phyloP scores from a whole-genome alignment of 2,329 filamentous ascomycete genomes.

The Harringtonia lauricola region DNA sequence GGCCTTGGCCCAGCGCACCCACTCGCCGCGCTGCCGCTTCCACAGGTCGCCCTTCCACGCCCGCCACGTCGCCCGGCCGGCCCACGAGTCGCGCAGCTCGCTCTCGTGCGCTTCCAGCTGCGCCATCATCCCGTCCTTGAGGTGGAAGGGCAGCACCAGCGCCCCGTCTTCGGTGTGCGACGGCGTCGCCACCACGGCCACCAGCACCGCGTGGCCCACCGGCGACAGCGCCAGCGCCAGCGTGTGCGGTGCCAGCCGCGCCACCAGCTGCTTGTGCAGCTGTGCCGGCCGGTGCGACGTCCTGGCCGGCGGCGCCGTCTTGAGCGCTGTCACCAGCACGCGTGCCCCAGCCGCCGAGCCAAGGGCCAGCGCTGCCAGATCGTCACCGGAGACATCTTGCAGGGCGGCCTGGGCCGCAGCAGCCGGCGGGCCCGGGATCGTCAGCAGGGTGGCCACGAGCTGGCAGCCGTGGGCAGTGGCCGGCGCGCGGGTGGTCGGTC shows the following conservation, averaged over 20 bases:
- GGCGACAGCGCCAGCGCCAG: constrained; percentile 36
- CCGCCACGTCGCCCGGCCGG: constrained; percentile 45
- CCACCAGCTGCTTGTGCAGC: constrained; percentile 45
- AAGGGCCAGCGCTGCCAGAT: constrained; percentile 53
- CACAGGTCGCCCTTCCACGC: constrained; percentile 48
- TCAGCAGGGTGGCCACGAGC: constrained; percentile 69
- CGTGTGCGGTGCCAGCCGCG: constrained; percentile 32
- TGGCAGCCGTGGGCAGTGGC: constrained; percentile 63
- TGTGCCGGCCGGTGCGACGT: neutral
- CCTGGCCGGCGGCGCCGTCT: constrained; percentile 30
- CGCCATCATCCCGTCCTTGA: constrained; percentile 44
- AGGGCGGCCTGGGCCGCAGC: constrained; percentile 66
- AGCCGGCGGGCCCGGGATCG: constrained; percentile 56
- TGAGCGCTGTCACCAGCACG: constrained; percentile 39
- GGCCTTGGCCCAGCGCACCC: constrained; percentile 47
- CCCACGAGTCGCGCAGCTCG: constrained; percentile 39
- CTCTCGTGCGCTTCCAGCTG: constrained; percentile 35
- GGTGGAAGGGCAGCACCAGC: constrained; percentile 36
- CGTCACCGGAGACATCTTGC: constrained; percentile 42
- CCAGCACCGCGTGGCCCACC: constrained; percentile 39
- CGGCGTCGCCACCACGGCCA: constrained; percentile 36
- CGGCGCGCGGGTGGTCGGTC: constrained; percentile 19
- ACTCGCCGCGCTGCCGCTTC: constrained; percentile 40
- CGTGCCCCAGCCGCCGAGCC: constrained; percentile 35
- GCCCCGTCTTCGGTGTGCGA: constrained; percentile 20